Percentiles rank a stretch among this genome's conserved stretches.
Evolutionary conservation across 129 eudicot genomes (phyloP).

Genomic region (Flaveria robusta): DNA sequence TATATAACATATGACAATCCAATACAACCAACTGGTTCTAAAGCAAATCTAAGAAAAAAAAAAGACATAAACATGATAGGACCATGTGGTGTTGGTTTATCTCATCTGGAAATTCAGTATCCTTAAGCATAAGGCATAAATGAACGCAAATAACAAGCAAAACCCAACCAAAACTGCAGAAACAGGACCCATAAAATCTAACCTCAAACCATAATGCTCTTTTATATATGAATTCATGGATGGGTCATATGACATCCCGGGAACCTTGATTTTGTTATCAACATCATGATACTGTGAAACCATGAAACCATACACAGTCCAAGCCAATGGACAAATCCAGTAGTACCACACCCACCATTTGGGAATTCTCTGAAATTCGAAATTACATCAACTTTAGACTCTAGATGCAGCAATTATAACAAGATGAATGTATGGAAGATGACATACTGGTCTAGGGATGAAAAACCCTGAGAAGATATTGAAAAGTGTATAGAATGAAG

Average conservation of each 20-base stretch:
- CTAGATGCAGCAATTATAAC: neutral
- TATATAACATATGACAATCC: neutral
- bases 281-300: slow-evolving; percentile 60
- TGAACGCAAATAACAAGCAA: slow-evolving; percentile 49
- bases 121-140: slow-evolving; percentile 48
- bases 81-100: slow-evolving; percentile 19
- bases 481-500: slow-evolving; percentile 61
- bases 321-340: slow-evolving; percentile 65
- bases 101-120: slow-evolving; percentile 59
- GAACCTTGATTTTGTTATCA: slow-evolving; percentile 43
- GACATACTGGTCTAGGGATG: slow-evolving; percentile 65
- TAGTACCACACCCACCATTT: slow-evolving; percentile 76
- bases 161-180: slow-evolving; percentile 56
- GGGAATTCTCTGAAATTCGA: slow-evolving; percentile 53
- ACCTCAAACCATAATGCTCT: slow-evolving; percentile 46
- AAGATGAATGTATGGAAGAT: neutral
- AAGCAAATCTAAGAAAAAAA: neutral
- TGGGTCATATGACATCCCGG: slow-evolving; percentile 35
- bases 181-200: slow-evolving; percentile 54
- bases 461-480: slow-evolving; percentile 63
- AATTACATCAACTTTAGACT: neutral
- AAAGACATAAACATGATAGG: neutral
- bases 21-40: neutral
- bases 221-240: slow-evolving; percentile 42
- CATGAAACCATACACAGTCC: slow-evolving; percentile 62